A percentile compares a stretch with the other conserved stretches of the same genome.
phyloP scores from a whole-genome alignment of 768 basidiomycete species.

The Tricholoma bakamatsutake region DNA sequence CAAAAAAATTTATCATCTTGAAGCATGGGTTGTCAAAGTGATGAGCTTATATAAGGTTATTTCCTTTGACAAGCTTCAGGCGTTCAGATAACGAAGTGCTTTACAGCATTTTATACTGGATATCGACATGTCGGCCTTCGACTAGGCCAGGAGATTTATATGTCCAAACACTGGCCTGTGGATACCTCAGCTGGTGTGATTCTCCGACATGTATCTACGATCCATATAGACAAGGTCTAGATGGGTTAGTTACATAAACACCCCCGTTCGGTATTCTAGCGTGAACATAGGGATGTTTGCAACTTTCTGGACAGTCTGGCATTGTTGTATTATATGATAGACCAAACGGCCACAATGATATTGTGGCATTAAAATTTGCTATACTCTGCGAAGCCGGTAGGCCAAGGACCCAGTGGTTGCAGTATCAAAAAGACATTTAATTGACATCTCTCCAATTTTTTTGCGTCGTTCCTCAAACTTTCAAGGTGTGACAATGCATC shows the following conservation, averaged over 20 bases:
- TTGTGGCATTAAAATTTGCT: not conserved
- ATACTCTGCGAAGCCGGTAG: not conserved
- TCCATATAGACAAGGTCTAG: not conserved
- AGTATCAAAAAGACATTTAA: too few relatives aligned
- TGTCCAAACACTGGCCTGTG: not conserved
- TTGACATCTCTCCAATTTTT: not conserved
- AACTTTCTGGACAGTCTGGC: not conserved
- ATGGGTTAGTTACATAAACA: too few relatives aligned
- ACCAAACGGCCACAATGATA: not conserved
- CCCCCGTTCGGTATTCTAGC: not conserved
- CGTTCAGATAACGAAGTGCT: not conserved
- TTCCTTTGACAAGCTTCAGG: not conserved
- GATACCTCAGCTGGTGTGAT: not conserved
- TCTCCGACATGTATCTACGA: not conserved
- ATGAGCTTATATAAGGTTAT: slow-evolving; percentile 86
- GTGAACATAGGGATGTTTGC: not conserved
- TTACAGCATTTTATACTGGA: slow-evolving; percentile 55
- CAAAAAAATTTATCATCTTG: slow-evolving; percentile 91
- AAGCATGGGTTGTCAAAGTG: slow-evolving; percentile 95
- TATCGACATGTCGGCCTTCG: slow-evolving; percentile 56
- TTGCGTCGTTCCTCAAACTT: not conserved
- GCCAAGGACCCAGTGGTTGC: not conserved
- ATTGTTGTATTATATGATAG: not conserved
- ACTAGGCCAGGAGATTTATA: slow-evolving; percentile 19
- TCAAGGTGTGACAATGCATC: not conserved